A percentile compares a stretch with the other conserved stretches of the same genome.
These are phyloP conservation scores for Camelina hispida DNA, from an alignment of 345 rosid genomes.

Conservation along the genomic window DNA sequence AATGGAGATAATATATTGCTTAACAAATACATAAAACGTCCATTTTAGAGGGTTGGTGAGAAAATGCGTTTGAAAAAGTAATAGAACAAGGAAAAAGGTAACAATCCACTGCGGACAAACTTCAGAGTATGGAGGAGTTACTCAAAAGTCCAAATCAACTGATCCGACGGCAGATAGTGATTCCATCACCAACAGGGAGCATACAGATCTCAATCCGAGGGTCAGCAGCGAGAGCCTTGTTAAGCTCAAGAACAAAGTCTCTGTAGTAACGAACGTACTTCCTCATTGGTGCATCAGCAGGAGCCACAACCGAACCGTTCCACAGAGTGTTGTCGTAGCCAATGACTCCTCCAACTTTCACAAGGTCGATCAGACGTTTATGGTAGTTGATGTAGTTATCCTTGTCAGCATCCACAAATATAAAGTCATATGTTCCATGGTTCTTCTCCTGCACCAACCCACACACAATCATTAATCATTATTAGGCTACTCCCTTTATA, in stretches of 20 bases:
- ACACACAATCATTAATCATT: not conserved
- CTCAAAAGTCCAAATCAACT: slow-evolving; percentile 39
- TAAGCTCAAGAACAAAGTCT: slow-evolving; percentile 89
- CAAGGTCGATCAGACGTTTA: slow-evolving; percentile 78
- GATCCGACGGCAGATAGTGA: slow-evolving; percentile 95
- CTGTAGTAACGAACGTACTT: slow-evolving; percentile 89
- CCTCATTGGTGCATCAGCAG: slow-evolving; percentile 82
- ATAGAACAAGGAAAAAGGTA: slow-evolving; percentile 4
- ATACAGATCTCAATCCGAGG: slow-evolving; percentile 95
- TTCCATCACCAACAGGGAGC: slow-evolving; percentile 97
- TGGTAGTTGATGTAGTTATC: slow-evolving; percentile 96
- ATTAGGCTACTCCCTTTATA: no score
- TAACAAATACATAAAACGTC: slow-evolving; percentile 31
- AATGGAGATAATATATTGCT: slow-evolving; percentile 24
- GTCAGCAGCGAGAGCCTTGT: slow-evolving; percentile 96
- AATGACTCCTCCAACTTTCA: slow-evolving; percentile 86
- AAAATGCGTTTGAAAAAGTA: slow-evolving; percentile 7
- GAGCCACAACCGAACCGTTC: slow-evolving; percentile 93
- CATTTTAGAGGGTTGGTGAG: slow-evolving; percentile 24
- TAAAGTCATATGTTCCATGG: slow-evolving; percentile 82
- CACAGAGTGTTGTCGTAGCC: slow-evolving; percentile 98
- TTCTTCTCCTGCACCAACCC: slow-evolving; percentile 61
- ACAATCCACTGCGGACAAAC: slow-evolving; percentile 3
- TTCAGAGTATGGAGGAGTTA: not conserved
- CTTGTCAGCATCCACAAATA: slow-evolving; percentile 97